Base-by-base conservation (phyloP, 441 rosid species). In the Capsella rubella region DNA sequence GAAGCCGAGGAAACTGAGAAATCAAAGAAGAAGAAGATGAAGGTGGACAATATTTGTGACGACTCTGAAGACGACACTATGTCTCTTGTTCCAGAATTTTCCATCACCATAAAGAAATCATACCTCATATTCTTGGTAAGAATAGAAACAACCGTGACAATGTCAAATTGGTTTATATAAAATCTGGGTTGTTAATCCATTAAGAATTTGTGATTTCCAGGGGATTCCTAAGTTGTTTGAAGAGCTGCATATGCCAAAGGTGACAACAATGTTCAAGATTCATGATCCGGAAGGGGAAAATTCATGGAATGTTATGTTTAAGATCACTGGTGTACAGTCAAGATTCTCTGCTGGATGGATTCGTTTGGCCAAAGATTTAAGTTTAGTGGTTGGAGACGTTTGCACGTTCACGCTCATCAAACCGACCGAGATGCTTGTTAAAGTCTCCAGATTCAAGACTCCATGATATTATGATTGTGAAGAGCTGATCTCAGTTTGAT, bases 271-370 rank as follows among this genome's bases (percentile, higher is more conserved):
- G 72, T 77, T 76, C 67, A 76, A 32, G 71, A 42, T 76, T 56
- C 55, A 50, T 56, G 5, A 63, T 39, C 12, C 8, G 5, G 18
- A 76, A 3, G 62, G 52, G 43, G 42, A 40, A 6, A 27, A 50
- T 3, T 15, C 72, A 49, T 71, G 76, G 76, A 59, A 57, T 28
- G 80, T 76, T 40, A 7, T 11, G 49, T 76, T 7, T 34, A 34
- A 51, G 64, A 8, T 64, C 39, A 50, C 14, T 50, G 50, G 31
- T 58, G 3, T 0, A 6, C 80, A 77, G 27, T n/a, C 80, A 34
- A 77, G 72, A 71, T 71, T 77, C 57, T 34, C 69, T 65, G 72
- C 64, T 65, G 80, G 76, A 21, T 77, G 80, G 80, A 34, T 14
- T 43, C 72, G 80, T 59, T 65, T 71, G 46, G 62, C 42, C 34